Conservation (phyloP, 2,329 filamentous ascomycete species). For the Mycosphaerella sp. region DNA sequence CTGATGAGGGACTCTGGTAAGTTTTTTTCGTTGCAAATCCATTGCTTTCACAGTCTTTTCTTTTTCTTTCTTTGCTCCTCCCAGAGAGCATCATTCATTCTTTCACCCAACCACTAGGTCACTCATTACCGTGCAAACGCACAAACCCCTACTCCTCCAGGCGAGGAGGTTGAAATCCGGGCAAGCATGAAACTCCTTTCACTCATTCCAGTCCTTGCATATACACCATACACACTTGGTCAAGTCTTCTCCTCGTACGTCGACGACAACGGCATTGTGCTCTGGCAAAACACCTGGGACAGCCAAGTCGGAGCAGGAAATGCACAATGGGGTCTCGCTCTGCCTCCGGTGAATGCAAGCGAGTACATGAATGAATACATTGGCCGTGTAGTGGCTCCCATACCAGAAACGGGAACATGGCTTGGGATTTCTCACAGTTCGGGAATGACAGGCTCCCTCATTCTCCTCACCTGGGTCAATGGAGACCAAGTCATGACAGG, state of each 20-base stretch:
- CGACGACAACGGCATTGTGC: constrained; percentile 46
- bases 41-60: constrained; percentile 3
- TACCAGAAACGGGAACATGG: constrained; percentile 47
- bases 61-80: background rate
- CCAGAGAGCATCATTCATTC: constrained; percentile 18
- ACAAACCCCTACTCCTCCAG: constrained; percentile 16
- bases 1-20: background rate
- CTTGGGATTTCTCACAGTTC: constrained; percentile 53
- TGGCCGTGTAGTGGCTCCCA: constrained; percentile 47
- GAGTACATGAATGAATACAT: constrained; percentile 50
- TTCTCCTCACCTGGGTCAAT: constrained; percentile 54
- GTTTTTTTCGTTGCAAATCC: background rate
- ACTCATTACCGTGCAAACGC: constrained; percentile 18
- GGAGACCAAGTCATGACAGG: constrained; percentile 50
- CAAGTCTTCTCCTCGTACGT: constrained; percentile 27
- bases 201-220: constrained; percentile 15
- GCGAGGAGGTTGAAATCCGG: constrained; percentile 10
- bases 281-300: constrained; percentile 46
- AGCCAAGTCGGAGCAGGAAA: constrained; percentile 40
- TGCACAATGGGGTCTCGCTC: constrained; percentile 50
- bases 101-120: constrained; percentile 11
- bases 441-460: constrained; percentile 52
- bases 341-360: constrained; percentile 42
- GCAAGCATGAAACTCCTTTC: constrained; percentile 24
- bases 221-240: constrained; percentile 20